Evolutionary conservation across 805 yeast species (phyloP).

Genomic region (Saccharomycopsis javanensis): DNA sequence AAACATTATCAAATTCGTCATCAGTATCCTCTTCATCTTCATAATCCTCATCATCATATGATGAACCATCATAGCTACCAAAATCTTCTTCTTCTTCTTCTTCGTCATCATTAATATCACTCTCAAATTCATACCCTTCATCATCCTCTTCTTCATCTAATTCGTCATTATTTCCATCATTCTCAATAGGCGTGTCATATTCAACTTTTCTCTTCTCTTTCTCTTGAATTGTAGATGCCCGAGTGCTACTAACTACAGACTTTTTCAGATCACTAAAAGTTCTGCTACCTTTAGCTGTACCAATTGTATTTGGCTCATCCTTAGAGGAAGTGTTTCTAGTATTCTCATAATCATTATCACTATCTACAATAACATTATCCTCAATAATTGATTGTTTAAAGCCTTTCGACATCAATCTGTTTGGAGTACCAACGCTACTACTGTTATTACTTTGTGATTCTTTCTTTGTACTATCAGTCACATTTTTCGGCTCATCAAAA

Average conservation of each 20-base stretch:
- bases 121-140: neutral
- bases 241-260: neutral
- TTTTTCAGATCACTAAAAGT: neutral
- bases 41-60: constrained; percentile 15
- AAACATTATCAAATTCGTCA: constrained; percentile 37
- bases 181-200: neutral
- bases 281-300: neutral
- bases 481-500: neutral
- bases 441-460: neutral
- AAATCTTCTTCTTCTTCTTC: constrained; percentile 19
- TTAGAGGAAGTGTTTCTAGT: neutral
- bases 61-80: constrained; percentile 14
- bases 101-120: constrained; percentile 20
- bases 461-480: neutral
- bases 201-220: constrained; percentile 2
- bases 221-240: constrained; percentile 3
- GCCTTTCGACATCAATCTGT: neutral
- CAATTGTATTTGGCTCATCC: neutral
- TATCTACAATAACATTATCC: neutral
- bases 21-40: constrained; percentile 20
- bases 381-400: neutral
- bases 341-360: neutral
- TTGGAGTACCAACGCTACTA: neutral
- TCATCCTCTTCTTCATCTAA: constrained; percentile 1
- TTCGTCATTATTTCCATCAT: constrained; percentile 6